These are phyloP conservation scores for Oryza nivara DNA, from an alignment of 176 grass and related monocot genomes.

Conservation along the genomic window DNA sequence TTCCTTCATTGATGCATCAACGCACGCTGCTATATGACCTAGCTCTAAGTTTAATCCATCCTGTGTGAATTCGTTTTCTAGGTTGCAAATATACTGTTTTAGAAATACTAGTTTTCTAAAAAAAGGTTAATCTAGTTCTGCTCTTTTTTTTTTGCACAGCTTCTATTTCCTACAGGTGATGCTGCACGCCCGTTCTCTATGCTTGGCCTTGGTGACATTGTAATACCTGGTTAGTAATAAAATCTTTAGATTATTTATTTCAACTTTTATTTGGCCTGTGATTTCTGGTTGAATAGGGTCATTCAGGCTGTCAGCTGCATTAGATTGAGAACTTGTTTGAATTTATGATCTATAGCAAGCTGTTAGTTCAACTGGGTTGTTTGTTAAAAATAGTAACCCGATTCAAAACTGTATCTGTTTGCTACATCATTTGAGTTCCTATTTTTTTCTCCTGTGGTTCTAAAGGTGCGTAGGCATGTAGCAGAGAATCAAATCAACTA, in stretches of 20 bases:
- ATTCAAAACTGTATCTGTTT: background rate
- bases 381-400: background rate
- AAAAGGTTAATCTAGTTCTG: background rate
- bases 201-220: slow-evolving; percentile 98
- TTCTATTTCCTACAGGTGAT: slow-evolving; percentile 91
- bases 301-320: background rate
- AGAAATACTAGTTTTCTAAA: background rate
- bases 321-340: background rate
- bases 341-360: background rate
- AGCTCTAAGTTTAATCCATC: background rate
- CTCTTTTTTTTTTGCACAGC: slow-evolving; percentile 38
- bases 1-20: slow-evolving; percentile 32
- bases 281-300: background rate
- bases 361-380: background rate
- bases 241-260: background rate
- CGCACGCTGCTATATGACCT: slow-evolving; percentile 20
- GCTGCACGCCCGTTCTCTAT: slow-evolving; percentile 72
- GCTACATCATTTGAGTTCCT: background rate
- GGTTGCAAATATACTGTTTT: background rate
- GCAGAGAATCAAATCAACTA: background rate
- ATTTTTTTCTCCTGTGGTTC: slow-evolving; percentile 8
- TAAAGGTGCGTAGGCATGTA: background rate
- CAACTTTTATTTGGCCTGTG: background rate
- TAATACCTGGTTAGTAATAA: slow-evolving; percentile 73
- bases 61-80: background rate